Base-by-base conservation (phyloP, 2,329 filamentous ascomycete genomes). In the Fusarium sp. region DNA sequence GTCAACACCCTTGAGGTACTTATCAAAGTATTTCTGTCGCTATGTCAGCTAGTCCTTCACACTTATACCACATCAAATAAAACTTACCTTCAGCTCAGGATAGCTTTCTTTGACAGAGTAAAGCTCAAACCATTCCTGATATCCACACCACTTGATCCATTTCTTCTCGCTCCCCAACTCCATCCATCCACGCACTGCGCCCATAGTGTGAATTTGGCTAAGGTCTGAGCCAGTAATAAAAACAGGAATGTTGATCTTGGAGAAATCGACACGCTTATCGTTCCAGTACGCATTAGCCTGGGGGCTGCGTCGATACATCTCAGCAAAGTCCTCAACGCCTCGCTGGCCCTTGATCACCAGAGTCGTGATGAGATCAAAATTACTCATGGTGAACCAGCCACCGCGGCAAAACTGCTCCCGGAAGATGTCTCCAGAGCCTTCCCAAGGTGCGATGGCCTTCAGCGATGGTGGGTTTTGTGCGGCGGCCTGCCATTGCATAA, bases 201-300 rank as follows among this genome's bases (percentile, higher is more conserved):
- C 69, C 69, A 72, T 71, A 7, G 69, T 72, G 33, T 71, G 69
- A 20, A 71, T 71, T 25, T 67, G 64, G n/a, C 69, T 71, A 2
- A 70, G 45, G 15, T 72, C 66, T 3, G 69, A 70, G 1, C 66
- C 69, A 0, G 58, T 59, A 29, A 72, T 71, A 17, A 70, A 71
- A 10, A 50, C 37, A 0, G 69, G 69, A 21, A 60, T 67, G 9
- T 64, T 20, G n/a, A 71, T 71, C 33, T 62, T 62, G 29, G 35
- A 56, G n/a, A 62, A 62, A 17, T 63, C 58, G 6, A 62, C 58
- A 2, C 58, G 58, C 25, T 62, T 62, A 15, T 62, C 58, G 17
- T 62, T 55, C 58, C 58, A 62, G 5, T 55, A 56, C 1, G 58
- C 48, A 5, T 55, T 47, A 1, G 57, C 57, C 6, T 29, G 31